Evolutionary conservation across 225 moss, liverwort and hornwort genomes (phyloP).

Genomic region (Straminergon stramineum): DNA sequence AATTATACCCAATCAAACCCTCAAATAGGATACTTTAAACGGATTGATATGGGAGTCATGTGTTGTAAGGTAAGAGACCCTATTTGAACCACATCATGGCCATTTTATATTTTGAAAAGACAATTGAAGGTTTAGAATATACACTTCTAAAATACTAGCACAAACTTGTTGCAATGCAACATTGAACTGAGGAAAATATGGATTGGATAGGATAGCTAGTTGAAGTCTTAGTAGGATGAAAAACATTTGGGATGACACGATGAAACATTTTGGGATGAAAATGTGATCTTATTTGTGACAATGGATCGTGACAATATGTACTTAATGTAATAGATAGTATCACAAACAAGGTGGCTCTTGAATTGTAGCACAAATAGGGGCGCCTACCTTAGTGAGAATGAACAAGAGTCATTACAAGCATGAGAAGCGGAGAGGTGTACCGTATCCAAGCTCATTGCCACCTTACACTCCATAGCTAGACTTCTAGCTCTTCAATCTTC

Average conservation of each 20-base stretch:
- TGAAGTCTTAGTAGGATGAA: too few species aligned
- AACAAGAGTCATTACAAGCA: not conserved
- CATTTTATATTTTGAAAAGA: fast-evolving
- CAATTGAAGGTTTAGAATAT: not conserved
- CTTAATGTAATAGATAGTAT: too few species aligned
- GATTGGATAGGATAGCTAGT: too few species aligned
- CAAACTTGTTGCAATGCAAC: too few species aligned
- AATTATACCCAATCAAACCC: fast-evolving
- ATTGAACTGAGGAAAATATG: too few species aligned
- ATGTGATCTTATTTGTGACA: too few species aligned
- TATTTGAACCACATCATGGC: not conserved
- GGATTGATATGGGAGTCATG: fast-evolving
- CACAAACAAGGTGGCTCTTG: fast-evolving
- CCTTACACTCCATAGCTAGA: not conserved
- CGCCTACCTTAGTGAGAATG: not conserved
- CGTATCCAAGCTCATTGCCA: not conserved
- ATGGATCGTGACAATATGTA: too few species aligned
- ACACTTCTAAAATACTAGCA: fast-evolving
- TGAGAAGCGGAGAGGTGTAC: not conserved
- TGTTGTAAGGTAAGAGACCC: not conserved
- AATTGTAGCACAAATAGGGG: not conserved
- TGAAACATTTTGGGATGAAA: too few species aligned
- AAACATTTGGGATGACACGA: too few species aligned
- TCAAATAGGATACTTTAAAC: fast-evolving
- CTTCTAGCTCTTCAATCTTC: not conserved